These are phyloP conservation scores for Venturia carpophila DNA, from an alignment of 2,329 filamentous ascomycete genomes.

Conservation along the genomic window DNA sequence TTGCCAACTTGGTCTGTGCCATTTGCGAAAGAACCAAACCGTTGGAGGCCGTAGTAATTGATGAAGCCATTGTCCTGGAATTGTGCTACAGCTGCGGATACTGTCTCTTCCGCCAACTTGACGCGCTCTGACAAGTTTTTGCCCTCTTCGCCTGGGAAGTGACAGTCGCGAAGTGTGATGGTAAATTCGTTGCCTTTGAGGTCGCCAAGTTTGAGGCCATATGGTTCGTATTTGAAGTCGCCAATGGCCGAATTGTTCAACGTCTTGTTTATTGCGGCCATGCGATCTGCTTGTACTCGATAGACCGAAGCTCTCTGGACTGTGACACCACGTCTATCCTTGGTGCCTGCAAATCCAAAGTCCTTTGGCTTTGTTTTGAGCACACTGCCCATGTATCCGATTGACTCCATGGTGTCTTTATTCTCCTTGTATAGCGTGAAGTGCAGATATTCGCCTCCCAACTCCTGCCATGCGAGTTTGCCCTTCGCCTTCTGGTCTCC, in stretches of 20 bases:
- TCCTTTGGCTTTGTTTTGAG: slow-evolving; percentile 61
- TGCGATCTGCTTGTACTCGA: slow-evolving; percentile 51
- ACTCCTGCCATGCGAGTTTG: slow-evolving; percentile 54
- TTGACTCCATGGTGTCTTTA: slow-evolving; percentile 89
- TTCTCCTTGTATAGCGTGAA: slow-evolving; percentile 96
- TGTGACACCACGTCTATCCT: slow-evolving; percentile 81
- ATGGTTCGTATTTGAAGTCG: slow-evolving; percentile 68
- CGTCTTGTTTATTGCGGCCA: slow-evolving; percentile 55
- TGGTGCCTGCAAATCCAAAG: slow-evolving; percentile 80
- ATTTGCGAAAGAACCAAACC: slow-evolving; percentile 81
- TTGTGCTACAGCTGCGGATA: slow-evolving; percentile 55
- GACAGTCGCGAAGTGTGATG: slow-evolving; percentile 81
- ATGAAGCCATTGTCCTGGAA: slow-evolving; percentile 75
- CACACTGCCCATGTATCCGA: slow-evolving; percentile 66
- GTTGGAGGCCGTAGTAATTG: slow-evolving; percentile 97
- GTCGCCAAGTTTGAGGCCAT: slow-evolving; percentile 72
- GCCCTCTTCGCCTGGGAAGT: slow-evolving; percentile 45
- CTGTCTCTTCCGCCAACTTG: slow-evolving; percentile 42
- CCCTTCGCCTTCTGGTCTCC: slow-evolving; percentile 25
- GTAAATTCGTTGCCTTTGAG: slow-evolving; percentile 85
- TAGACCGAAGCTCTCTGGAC: slow-evolving; percentile 69
- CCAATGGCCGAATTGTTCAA: slow-evolving; percentile 59
- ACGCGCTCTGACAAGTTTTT: slow-evolving; percentile 27
- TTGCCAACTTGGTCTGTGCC: slow-evolving; percentile 80
- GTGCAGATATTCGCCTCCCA: slow-evolving; percentile 74